Evolutionary conservation across 2,329 filamentous ascomycete species (phyloP), one percentile per base, ranked within the genome.

Genomic region (Penicillium sp.): DNA sequence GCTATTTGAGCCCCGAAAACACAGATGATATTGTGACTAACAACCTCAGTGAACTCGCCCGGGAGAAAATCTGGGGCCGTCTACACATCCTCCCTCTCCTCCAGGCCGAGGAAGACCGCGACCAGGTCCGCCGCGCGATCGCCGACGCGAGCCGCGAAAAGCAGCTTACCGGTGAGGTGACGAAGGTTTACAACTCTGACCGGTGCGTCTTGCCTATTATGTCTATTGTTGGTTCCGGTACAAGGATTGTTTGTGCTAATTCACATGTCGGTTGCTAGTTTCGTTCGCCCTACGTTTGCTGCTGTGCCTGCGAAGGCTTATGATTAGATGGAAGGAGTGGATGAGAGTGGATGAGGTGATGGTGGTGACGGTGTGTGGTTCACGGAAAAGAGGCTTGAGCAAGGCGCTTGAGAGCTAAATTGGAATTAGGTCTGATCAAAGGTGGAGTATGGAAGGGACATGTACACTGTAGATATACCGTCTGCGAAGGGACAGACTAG

Each of bases 51-150:
- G 95, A 99, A 81, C 89, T 97, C 69, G 91, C 89, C 66, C 92
- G 95, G 72, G 95, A 99, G 77, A 99, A 98, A 85, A 95, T 97
- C 88, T 99, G 95, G 95, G 88, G 92, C 65, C 90, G 95, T 76
- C 96, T 99, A 81, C 88, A 98, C 81, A 85, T 99, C 67, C 95
- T 94, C 74, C 95, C 95, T 62, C 83, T 97, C 66, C 88, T 99
- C 67, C 94, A 98, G 78, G 95, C 95, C 60, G 95, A 99, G 77
- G 93, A 97, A 79, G 95, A 99, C 83, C 90, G 95, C 64, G 95
- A 99, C 81, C 90, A 94, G 77, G 93, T 97, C 66, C 87, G 95
- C 69, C 86, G 94, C 75, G 87, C 94, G 79, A 86, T 90, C 68
- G 95, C 95, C 62, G 92, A 96, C 79, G 88, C 92, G 85, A 89